These are phyloP conservation scores for Bisporella sp. DNA, from an alignment of 2,329 filamentous ascomycete genomes.

Conservation along the genomic window DNA sequence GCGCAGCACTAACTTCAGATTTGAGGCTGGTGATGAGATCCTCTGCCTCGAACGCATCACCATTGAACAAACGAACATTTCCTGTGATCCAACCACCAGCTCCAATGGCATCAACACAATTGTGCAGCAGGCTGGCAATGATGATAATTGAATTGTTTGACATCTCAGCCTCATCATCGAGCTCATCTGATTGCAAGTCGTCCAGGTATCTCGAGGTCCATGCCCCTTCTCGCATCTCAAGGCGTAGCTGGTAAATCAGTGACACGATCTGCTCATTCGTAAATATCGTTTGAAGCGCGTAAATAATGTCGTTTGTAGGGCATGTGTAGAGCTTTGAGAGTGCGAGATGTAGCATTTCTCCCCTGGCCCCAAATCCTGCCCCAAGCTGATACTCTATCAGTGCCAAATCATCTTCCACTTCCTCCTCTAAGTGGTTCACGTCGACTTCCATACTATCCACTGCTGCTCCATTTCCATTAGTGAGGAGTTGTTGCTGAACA, in stretches of 20 bases:
- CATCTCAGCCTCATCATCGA: constrained; percentile 40
- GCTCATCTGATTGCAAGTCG: constrained; percentile 39
- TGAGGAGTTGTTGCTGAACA: constrained; percentile 20
- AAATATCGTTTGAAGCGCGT: constrained; percentile 56
- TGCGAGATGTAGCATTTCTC: constrained; percentile 57
- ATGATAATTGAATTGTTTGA: constrained; percentile 64
- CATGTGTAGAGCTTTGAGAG: constrained; percentile 65
- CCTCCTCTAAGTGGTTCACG: constrained; percentile 45
- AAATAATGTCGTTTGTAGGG: constrained; percentile 51
- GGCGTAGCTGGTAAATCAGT: constrained; percentile 64
- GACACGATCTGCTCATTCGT: constrained; percentile 62
- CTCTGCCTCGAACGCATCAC: constrained; percentile 44
- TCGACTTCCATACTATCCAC: constrained; percentile 28
- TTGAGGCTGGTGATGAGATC: constrained; percentile 60
- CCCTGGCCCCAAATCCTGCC: constrained; percentile 55
- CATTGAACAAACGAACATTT: constrained; percentile 41
- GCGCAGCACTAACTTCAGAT: constrained; percentile 61
- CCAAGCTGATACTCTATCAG: constrained; percentile 62
- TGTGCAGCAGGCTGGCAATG: constrained; percentile 64
- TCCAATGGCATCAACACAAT: constrained; percentile 70
- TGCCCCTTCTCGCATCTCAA: constrained; percentile 66
- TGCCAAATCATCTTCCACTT: constrained; percentile 58
- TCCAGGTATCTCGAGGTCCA: constrained; percentile 71
- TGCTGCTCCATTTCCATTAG: constrained; percentile 14
- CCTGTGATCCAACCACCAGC: constrained; percentile 67